Percentiles rank a stretch among this genome's conserved stretches.
Evolutionary conservation across 371 early-diverging fungal genomes (phyloP).

Genomic region (Rhizopus microsporus): DNA sequence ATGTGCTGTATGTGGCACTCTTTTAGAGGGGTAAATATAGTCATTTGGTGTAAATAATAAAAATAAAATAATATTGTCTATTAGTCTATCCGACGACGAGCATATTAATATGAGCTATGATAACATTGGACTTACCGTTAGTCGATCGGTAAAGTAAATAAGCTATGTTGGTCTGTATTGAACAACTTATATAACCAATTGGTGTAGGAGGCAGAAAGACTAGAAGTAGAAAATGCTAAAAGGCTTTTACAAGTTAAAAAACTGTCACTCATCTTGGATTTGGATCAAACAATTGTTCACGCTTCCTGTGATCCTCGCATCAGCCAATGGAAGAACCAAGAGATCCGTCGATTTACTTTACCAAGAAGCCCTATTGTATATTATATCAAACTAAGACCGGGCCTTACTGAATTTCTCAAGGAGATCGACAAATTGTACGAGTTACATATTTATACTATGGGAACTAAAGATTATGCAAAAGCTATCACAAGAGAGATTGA

Average conservation of each 20-base stretch:
- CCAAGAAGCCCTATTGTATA: slow-evolving; percentile 69
- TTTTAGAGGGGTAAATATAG: slow-evolving; percentile 49
- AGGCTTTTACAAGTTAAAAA: slow-evolving; percentile 70
- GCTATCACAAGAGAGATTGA: slow-evolving; percentile 91
- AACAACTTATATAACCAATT: background rate
- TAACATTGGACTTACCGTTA: slow-evolving; percentile 70
- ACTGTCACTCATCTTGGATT: slow-evolving; percentile 95
- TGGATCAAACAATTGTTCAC: slow-evolving; percentile 99
- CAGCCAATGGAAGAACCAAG: slow-evolving; percentile 67
- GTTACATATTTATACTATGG: slow-evolving; percentile 99
- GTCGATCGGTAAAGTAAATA: slow-evolving; percentile 43
- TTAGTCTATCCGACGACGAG: slow-evolving; percentile 4
- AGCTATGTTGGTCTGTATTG: background rate
- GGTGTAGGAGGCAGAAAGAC: slow-evolving; percentile 73
- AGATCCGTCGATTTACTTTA: slow-evolving; percentile 73
- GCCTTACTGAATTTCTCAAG: slow-evolving; percentile 79
- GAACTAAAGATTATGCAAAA: slow-evolving; percentile 93
- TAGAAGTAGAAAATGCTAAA: slow-evolving; percentile 73
- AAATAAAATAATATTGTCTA: background rate
- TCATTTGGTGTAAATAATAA: background rate
- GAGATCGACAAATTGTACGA: slow-evolving; percentile 77
- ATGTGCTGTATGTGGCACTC: slow-evolving; percentile 80
- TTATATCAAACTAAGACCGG: slow-evolving; percentile 87
- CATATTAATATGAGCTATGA: slow-evolving; percentile 79
- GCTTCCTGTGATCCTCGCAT: slow-evolving; percentile 86